Conservation (phyloP, 2,329 filamentous ascomycete species). For the Anisogramma anomala region DNA sequence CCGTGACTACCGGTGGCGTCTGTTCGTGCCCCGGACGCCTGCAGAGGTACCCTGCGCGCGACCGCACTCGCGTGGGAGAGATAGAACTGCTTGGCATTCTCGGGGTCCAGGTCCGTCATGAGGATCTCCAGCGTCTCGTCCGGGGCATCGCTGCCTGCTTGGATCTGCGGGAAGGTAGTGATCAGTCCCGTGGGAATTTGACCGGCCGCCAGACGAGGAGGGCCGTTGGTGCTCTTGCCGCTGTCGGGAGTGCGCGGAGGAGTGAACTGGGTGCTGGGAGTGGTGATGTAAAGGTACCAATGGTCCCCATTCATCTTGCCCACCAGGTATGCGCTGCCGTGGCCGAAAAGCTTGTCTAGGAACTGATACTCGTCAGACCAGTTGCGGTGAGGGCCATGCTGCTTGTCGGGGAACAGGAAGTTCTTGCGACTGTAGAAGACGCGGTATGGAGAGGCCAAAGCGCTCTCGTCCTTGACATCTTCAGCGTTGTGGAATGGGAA, state of each 20-base stretch:
- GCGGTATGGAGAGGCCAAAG: conserved; percentile 79
- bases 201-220: conserved; percentile 38
- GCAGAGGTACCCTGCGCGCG: conserved; percentile 66
- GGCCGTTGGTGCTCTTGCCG: conserved; percentile 27
- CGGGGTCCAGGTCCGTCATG: conserved; percentile 59
- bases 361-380: conserved; percentile 94
- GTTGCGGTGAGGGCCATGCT: conserved; percentile 88
- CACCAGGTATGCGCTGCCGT: conserved; percentile 97
- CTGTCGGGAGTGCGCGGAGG: conserved; percentile 66
- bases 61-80: conserved; percentile 69
- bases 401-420: conserved; percentile 89
- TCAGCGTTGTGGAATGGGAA: conserved; percentile 69
- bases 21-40: conserved; percentile 52
- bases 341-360: conserved; percentile 80
- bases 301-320: conserved; percentile 99
- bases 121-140: conserved; percentile 70
- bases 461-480: conserved; percentile 53
- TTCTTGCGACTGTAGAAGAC: conserved; percentile 99
- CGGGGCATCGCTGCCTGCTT: conserved; percentile 33
- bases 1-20: conserved; percentile 48
- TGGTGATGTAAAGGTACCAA: conserved; percentile 96
- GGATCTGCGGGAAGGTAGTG: conserved; percentile 21
- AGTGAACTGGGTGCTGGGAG: conserved; percentile 66
- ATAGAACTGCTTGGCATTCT: conserved; percentile 62
- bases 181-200: conserved; percentile 39